These are phyloP conservation scores for Ramichloridium luteum DNA, from an alignment of 2,329 filamentous ascomycete species.

Conservation along the genomic window DNA sequence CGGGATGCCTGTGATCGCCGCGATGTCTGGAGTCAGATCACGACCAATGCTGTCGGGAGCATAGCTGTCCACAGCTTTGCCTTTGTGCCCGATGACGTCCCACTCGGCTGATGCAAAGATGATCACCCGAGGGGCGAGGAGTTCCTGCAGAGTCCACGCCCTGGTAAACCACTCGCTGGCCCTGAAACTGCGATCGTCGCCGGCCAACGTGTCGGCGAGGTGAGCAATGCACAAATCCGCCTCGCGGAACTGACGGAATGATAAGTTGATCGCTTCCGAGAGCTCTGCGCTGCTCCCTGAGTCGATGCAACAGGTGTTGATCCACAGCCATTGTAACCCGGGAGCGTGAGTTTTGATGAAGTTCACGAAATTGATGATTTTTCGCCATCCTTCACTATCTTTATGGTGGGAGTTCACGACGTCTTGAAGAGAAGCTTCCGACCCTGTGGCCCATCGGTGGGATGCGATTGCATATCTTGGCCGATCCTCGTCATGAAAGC, in stretches of 20 bases:
- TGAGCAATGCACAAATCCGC: conserved; percentile 13
- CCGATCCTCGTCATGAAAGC: conserved; percentile 3
- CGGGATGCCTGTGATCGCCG: conserved; percentile 5
- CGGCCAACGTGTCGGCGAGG: conserved; percentile 8
- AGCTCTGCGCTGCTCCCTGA: conserved; percentile 12
- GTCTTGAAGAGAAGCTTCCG: conserved; percentile 4
- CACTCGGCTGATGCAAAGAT: conserved; percentile 11
- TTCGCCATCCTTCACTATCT: conserved; percentile 9
- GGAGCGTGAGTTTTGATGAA: conserved; percentile 8
- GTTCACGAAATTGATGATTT: conserved; percentile 11
- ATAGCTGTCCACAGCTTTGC: conserved; percentile 2
- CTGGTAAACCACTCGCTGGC: conserved; percentile 14
- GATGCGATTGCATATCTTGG: conserved; percentile 9
- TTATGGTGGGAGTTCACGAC: conserved; percentile 7
- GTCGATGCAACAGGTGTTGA: conserved; percentile 18
- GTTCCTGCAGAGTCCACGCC: conserved; percentile 17
- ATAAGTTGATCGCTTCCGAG: conserved; percentile 13
- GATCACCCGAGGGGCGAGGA: conserved; percentile 12
- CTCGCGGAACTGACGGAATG: conserved; percentile 13
- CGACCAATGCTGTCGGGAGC: background rate
- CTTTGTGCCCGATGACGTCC: conserved; percentile 17
- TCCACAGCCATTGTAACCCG: conserved; percentile 12
- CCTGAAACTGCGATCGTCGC: conserved; percentile 4
- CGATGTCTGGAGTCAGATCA: conserved; percentile 6
- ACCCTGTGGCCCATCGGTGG: conserved; percentile 6